Conservation (phyloP, 2,329 filamentous ascomycete genomes). For the Phymatotrichopsis omnivora region DNA sequence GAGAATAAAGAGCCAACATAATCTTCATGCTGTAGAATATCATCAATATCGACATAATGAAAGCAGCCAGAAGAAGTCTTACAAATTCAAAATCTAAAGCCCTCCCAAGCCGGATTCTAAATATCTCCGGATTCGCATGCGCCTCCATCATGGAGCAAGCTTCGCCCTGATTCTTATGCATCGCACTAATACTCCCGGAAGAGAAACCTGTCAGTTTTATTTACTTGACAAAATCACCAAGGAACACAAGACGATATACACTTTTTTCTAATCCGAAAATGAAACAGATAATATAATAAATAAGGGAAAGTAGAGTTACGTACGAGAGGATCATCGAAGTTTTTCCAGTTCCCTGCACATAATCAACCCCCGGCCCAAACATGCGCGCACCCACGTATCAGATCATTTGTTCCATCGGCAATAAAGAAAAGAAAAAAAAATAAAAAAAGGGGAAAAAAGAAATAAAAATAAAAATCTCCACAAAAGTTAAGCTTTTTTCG, state of each 20-base stretch:
- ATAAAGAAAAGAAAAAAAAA: too few relatives aligned
- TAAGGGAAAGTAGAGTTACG: background rate
- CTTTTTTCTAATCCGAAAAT: too few relatives aligned
- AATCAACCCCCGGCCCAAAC: too few relatives aligned
- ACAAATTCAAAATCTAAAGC: slow-evolving; percentile 84
- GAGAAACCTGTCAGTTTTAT: background rate
- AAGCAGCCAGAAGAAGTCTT: slow-evolving; percentile 1
- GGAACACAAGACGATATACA: background rate
- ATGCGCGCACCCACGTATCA: too few relatives aligned
- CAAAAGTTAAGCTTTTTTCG: too few relatives aligned
- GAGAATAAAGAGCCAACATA: slow-evolving; percentile 95
- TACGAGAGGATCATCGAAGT: slow-evolving; percentile 84
- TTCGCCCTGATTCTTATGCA: slow-evolving; percentile 83
- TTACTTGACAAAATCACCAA: background rate
- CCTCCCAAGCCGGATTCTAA: slow-evolving; percentile 84
- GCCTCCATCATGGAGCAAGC: slow-evolving; percentile 93
- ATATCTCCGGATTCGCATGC: slow-evolving; percentile 89
- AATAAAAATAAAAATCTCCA: too few relatives aligned
- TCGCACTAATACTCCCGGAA: slow-evolving; percentile 43
- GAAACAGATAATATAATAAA: background rate
- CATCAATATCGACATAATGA: background rate
- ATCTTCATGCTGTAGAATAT: slow-evolving; percentile 58
- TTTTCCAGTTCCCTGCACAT: slow-evolving; percentile 84
- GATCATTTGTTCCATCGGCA: too few relatives aligned
- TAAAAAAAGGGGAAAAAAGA: too few relatives aligned